Conservation (phyloP, 2,329 filamentous ascomycete genomes). For the Stemphylium beticola region DNA sequence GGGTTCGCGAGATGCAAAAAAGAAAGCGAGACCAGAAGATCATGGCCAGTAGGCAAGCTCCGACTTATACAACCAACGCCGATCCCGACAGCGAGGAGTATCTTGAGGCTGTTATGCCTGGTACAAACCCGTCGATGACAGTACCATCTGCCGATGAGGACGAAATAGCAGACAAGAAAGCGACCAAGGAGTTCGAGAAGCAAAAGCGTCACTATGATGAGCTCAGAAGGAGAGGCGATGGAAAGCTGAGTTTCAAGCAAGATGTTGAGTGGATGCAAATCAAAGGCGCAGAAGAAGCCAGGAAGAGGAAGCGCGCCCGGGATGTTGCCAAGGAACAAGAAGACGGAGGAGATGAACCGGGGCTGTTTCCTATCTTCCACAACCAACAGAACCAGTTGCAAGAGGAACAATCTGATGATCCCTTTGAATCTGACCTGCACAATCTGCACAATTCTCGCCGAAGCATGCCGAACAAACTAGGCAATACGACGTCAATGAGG, state of each 20-base stretch:
- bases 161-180: conserved; percentile 16
- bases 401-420: conserved; percentile 17
- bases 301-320: conserved; percentile 23
- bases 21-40: conserved; percentile 9
- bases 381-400: neutral
- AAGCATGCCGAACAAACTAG: conserved; percentile 20
- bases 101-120: conserved; percentile 18
- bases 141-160: conserved; percentile 5
- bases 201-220: conserved; percentile 31
- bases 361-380: conserved; percentile 18
- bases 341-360: conserved; percentile 11
- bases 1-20: conserved; percentile 20
- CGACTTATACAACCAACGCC: neutral
- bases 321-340: conserved; percentile 19
- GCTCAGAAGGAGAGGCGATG: conserved; percentile 21
- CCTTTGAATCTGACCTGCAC: neutral
- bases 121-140: conserved; percentile 1
- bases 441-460: conserved; percentile 20
- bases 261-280: conserved; percentile 42
- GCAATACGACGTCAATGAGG: conserved; percentile 20
- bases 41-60: neutral
- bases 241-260: conserved; percentile 28
- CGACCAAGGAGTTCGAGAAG: conserved; percentile 21
- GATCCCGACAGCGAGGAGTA: conserved; percentile 20
- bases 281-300: conserved; percentile 23